phyloP scores from a whole-genome alignment of 805 yeast species.

The Zygotorulaspora danielsina region DNA sequence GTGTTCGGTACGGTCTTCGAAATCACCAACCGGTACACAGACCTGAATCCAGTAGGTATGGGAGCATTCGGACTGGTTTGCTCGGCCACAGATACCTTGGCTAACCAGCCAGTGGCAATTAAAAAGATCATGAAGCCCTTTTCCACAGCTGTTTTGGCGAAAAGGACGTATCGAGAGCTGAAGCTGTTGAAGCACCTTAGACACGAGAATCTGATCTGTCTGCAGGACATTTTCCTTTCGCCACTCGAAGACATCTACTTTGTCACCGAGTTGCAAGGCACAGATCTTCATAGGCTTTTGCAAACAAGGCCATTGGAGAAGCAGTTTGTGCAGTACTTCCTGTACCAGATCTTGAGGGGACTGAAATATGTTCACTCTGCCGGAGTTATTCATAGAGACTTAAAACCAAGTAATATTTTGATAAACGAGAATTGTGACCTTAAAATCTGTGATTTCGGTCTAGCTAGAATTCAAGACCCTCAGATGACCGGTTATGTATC shows the following conservation, averaged over 20 bases:
- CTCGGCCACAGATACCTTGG: constrained; percentile 87
- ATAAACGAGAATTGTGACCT: constrained; percentile 88
- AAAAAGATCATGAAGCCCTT: constrained; percentile 98
- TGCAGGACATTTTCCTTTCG: constrained; percentile 89
- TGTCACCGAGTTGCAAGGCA: constrained; percentile 95
- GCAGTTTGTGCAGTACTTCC: constrained; percentile 93
- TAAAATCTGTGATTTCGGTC: constrained; percentile 89
- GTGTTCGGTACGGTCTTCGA: constrained; percentile 95
- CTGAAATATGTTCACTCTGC: constrained; percentile 88
- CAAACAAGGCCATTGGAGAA: constrained; percentile 92
- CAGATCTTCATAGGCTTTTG: constrained; percentile 86
- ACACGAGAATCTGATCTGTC: constrained; percentile 89
- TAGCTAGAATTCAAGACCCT: constrained; percentile 96
- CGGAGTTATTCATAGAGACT: constrained; percentile 85
- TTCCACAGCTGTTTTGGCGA: constrained; percentile 88
- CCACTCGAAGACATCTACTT: constrained; percentile 95
- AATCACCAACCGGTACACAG: constrained; percentile 83
- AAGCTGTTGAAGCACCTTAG: constrained; percentile 87
- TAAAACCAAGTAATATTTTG: constrained; percentile 79
- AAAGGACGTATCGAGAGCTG: constrained; percentile 93
- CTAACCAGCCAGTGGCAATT: constrained; percentile 91
- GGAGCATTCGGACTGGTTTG: constrained; percentile 99
- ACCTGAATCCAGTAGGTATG: constrained; percentile 97
- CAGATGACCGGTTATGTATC: constrained; percentile 99
- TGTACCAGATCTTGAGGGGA: constrained; percentile 90